These are phyloP conservation scores for Salix viminalis DNA, from an alignment of 345 rosid species.

Conservation along the genomic window DNA sequence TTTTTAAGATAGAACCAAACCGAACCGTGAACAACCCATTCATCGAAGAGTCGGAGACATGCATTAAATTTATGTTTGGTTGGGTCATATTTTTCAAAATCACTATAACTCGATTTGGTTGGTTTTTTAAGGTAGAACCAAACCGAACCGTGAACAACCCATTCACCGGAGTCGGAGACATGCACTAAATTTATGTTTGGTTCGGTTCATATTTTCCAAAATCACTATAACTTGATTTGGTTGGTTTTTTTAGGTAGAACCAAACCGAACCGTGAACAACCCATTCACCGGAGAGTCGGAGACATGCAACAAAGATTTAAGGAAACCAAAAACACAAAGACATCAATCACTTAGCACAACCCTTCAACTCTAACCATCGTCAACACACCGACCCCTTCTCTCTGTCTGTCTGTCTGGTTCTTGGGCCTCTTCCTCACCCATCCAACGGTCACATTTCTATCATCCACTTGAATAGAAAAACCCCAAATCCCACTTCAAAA, in stretches of 20 bases:
- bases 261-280: too few species aligned
- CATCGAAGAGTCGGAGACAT: background rate
- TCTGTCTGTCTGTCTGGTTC: background rate
- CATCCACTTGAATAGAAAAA: background rate
- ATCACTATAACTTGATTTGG: too few species aligned
- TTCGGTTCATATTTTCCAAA: too few species aligned
- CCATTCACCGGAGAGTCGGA: background rate
- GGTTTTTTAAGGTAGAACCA: too few species aligned
- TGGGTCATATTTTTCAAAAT: too few species aligned
- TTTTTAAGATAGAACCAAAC: too few species aligned
- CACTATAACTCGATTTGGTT: too few species aligned
- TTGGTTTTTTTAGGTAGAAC: too few species aligned
- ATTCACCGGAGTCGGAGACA: background rate
- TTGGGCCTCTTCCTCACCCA: background rate
- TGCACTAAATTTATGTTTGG: too few species aligned
- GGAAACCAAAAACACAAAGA: background rate
- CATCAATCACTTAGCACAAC: background rate
- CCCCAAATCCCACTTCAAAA: background rate
- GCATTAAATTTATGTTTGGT: too few species aligned
- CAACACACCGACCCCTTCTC: background rate
- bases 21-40: too few species aligned
- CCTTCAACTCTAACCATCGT: background rate
- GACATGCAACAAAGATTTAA: background rate
- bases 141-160: too few species aligned
- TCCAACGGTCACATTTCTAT: slow-evolving; percentile 18